Evolutionary conservation across 805 yeast species (phyloP), one percentile per base, ranked within the genome.

Genomic region (Saturnispora quitensis): DNA sequence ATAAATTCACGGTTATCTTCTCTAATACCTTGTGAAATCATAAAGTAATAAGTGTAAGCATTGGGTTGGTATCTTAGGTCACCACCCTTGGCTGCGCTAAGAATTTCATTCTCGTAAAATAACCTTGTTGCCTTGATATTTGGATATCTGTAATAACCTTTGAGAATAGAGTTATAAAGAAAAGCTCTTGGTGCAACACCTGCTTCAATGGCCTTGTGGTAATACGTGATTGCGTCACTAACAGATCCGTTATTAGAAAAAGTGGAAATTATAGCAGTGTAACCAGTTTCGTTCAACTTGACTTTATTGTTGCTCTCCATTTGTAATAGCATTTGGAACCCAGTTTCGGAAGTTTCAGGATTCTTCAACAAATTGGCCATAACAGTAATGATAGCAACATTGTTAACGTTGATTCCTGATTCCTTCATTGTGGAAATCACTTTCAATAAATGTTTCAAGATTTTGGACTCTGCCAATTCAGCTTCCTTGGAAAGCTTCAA

Each of bases 341-440:
- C 86, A n/a, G 79, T 73, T 13, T 66, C 70, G 10, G 75, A 59
- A 50, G 80, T 73, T 38, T 68, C 52, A n/a, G 74, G 71, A 48
- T 73, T 71, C 57, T 72, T 72, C 53, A 75, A 68, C 53, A 84
- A 70, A 13, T 81, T 81, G 50, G 74, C 76, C 52, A 84, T 68
- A 35, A 85, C 67, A 10, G 80, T 67, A 7, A 82, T 71, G 51
- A 73, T 63, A 27, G 85, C 76, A 50, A 68, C 70, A 34, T 69
- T 67, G 59, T 75, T 81, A 9, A 63, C 56, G 35, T 61, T 57
- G 53, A 78, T 58, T 2, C 70, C 72, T 18, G 61, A 62, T 22
- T 60, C 54, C 43, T 59, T 58, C 73, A 83, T 73, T 20, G 71
- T 71, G 1, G 61, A 53, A 40, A 81, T 35, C 17, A 62, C 43